Base-by-base conservation (phyloP, 2,329 filamentous ascomycete genomes). In the Colletotrichum sp. region DNA sequence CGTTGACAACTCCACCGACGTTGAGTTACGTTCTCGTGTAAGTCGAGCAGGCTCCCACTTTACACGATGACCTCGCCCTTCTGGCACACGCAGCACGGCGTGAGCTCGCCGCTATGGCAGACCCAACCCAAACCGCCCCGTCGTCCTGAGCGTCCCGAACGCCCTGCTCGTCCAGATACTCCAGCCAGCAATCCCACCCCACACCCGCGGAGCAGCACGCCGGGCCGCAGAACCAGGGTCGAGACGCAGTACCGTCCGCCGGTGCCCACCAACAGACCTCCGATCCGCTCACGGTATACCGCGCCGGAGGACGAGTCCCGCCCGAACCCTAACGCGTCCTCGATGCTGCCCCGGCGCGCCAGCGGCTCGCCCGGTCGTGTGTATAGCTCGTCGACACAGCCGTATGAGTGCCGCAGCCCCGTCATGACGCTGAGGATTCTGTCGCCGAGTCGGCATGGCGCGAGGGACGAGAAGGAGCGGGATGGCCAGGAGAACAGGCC, bases 381-480 rank as follows among this genome's bases (percentile, higher is more conserved):
- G 12, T 76, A 76, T 15, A 76, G 74, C 64, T 76, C 74, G 6
- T 63, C 74, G 5, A 59, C 39, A 4, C 49, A 71, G 24, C 64
- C 74, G 4, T 73, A 65, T n/a, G 59, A 73, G 15, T 69, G 64
- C 21, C 74, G 36, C 32, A 76, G 74, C 6, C 74, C 74, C 6
- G 74, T 76, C 7, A 76, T 76, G 74, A 76, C 74, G 0, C 15
- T 76, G 4, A 13, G 74, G 7, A 74, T 76, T 21, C 30, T 76
- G 26, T 76, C 74, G 4, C 70, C 71, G 10, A 76, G 70, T 28
- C 28, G 70, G 24, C 32, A 60, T 6, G 34, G 65, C 0, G 24
- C 18, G 12, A 26, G 49, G 8, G 74, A 44, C 28, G 65, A 69
- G 16, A 74, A 69, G 21, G 18, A 8, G 5, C 70, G 72, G 10